Base-by-base conservation (phyloP, 768 basidiomycete species). In the Lactarius psammicola region DNA sequence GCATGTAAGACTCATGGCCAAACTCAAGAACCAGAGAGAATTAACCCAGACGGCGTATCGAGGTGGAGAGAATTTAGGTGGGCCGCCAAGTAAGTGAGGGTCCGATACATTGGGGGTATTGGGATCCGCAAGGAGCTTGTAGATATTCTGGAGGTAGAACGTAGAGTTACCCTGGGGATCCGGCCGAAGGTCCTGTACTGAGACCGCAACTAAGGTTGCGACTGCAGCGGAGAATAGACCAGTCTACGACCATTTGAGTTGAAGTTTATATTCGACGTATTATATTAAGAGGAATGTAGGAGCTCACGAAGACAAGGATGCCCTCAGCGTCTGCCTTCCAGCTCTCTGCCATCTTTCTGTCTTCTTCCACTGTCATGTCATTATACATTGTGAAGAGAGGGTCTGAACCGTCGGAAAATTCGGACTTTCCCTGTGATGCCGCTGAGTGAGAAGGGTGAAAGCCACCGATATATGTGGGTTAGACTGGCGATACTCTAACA, bases 11-110 rank as follows among this genome's bases (percentile, higher is more conserved):
- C 44, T 33, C 11, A 59, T 59, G 3, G 31, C 34, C 31, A 59
- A 34, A 26, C 59, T 59, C 59, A 59, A 33, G n/a, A 59, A 46
- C 59, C 59, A 59, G 17, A 59, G n/a, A 18, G 59, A 59, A 17
- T 59, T 59, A 1, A 59, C 59, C 30, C 44, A 59, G 42, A 59
- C 10, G 6, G 59, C 59, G 7, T 44, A 49, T 59, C 3, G 20
- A 4, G 59, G 44, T 6, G 59, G 40, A 23, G 59, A 30, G 44
- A 59, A 59, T 1, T 18, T 17, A 11, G 59, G 44, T 33, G 31
- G 59, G 2, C 4, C 7, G 3, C 13, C n/a, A 4, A 11, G 42
- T 31, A 5, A 30, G 9, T 13, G 7, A 60, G 11, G 46, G 17
- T 51, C 23, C 0, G 59, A 36, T 3, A 26, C 20, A 10, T n/a